These are phyloP conservation scores for Dipteronia sinensis DNA, from an alignment of 345 rosid species.

Conservation along the genomic window DNA sequence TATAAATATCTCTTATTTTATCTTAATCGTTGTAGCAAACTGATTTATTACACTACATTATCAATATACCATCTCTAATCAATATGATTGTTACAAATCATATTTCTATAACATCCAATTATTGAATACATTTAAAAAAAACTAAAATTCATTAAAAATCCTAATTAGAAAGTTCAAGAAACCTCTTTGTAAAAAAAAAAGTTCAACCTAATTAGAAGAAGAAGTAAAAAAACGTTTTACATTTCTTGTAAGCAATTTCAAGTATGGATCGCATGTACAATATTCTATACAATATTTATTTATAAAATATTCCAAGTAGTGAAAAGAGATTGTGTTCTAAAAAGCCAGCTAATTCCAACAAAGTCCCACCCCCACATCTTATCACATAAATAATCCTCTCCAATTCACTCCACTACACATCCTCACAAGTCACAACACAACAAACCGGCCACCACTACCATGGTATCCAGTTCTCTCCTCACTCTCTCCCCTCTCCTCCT, in stretches of 20 bases:
- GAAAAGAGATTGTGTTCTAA: constrained; percentile 6
- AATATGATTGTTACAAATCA: no score
- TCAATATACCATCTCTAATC: no score
- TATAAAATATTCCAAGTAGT: not conserved
- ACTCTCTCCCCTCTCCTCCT: constrained; percentile 24
- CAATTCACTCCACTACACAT: constrained; percentile 16
- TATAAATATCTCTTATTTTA: no score
- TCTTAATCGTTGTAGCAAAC: accelerated
- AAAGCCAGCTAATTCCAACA: constrained; percentile 56
- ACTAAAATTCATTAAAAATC: no score
- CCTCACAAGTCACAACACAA: not conserved
- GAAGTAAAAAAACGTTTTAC: not conserved
- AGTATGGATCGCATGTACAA: not conserved
- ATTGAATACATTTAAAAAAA: no score
- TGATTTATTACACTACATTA: no score
- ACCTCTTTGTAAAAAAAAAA: not conserved
- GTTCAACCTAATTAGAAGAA: not conserved
- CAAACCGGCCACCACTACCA: constrained; percentile 31
- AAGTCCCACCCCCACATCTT: constrained; percentile 24
- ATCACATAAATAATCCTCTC: constrained; percentile 33
- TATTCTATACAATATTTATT: not conserved
- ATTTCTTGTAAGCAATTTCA: not conserved
- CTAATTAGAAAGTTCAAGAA: not conserved
- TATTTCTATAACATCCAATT: no score
- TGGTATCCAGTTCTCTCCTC: constrained; percentile 43